Conservation (phyloP, 1,284 basidiomycete species). For the Fistulina hepatica region DNA sequence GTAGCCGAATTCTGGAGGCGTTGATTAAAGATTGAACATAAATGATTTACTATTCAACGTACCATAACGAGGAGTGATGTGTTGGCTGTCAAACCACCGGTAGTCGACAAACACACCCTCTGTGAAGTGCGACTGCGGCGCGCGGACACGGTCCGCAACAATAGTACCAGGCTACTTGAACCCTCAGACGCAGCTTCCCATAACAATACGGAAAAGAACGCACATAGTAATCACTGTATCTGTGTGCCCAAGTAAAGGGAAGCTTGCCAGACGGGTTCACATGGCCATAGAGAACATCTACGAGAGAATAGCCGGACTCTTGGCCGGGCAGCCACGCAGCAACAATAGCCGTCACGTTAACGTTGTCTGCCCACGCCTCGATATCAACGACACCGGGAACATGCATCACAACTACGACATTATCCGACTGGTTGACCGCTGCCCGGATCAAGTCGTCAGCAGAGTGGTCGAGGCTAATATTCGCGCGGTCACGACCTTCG, state of each 20-base stretch:
- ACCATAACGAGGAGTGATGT: slow-evolving; percentile 46
- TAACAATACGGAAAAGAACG: slow-evolving; percentile 5
- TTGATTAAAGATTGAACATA: slow-evolving; percentile 39
- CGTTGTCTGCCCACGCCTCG: slow-evolving; percentile 10
- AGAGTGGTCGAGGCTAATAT: slow-evolving; percentile 5
- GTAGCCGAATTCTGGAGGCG: slow-evolving; percentile 74
- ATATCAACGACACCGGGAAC: slow-evolving; percentile 9
- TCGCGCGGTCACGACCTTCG: slow-evolving; percentile 8
- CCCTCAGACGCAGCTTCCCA: slow-evolving; percentile 23
- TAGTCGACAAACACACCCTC: slow-evolving; percentile 50
- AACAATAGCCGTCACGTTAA: slow-evolving; percentile 8
- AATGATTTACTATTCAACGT: no score
- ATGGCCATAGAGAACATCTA: slow-evolving; percentile 36
- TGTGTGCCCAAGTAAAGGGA: slow-evolving; percentile 41
- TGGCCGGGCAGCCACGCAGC: slow-evolving; percentile 10
- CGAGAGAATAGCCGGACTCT: slow-evolving; percentile 35
- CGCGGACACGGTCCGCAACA: slow-evolving; percentile 43
- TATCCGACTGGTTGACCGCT: slow-evolving; percentile 12
- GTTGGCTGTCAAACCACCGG: slow-evolving; percentile 19
- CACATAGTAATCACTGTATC: no score
- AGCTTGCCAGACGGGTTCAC: slow-evolving; percentile 46
- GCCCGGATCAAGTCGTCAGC: slow-evolving; percentile 11
- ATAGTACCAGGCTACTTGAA: slow-evolving; percentile 57
- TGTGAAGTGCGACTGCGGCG: slow-evolving; percentile 32
- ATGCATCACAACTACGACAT: slow-evolving; percentile 11